Evolutionary conservation across 1,284 basidiomycete genomes (phyloP).

Genomic region (Kalmanozyma brasiliensis): DNA sequence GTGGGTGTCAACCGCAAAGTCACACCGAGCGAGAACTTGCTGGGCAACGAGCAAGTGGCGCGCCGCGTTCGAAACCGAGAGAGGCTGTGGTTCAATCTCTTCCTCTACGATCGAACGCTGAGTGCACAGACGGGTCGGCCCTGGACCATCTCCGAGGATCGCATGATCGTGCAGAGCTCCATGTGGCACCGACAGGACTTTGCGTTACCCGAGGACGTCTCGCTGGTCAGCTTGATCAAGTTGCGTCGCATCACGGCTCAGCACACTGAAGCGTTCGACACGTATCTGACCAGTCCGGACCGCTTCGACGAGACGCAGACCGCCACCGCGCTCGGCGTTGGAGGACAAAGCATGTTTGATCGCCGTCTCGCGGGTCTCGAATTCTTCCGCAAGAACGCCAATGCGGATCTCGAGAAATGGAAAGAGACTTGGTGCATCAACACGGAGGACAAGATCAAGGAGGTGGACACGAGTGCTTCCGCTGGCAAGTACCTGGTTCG

Average conservation of each 20-base stretch:
- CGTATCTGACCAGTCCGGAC: constrained; percentile 42
- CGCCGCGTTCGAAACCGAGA: constrained; percentile 55
- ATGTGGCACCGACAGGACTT: constrained; percentile 61
- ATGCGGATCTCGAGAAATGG: constrained; percentile 58
- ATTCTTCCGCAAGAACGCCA: constrained; percentile 53
- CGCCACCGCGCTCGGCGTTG: constrained; percentile 38
- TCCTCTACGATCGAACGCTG: constrained; percentile 57
- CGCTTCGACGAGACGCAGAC: constrained; percentile 48
- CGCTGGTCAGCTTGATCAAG: constrained; percentile 57
- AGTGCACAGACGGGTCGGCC: constrained; percentile 59
- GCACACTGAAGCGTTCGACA: constrained; percentile 52
- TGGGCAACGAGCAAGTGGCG: constrained; percentile 55
- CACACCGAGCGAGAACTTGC: constrained; percentile 43
- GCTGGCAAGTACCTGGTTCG: constrained; percentile 55
- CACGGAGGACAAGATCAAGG: constrained; percentile 51
- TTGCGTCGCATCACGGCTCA: constrained; percentile 51
- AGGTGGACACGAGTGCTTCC: constrained; percentile 47
- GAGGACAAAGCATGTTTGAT: constrained; percentile 48
- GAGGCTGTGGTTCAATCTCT: constrained; percentile 58
- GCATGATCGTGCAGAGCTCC: constrained; percentile 50
- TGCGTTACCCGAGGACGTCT: constrained; percentile 56
- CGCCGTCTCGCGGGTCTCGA: constrained; percentile 47
- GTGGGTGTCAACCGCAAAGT: constrained; percentile 58
- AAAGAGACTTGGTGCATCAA: constrained; percentile 59
- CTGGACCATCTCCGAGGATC: constrained; percentile 55